Conservation (phyloP, 2,329 filamentous ascomycete species). For the Aspergillus sp. region DNA sequence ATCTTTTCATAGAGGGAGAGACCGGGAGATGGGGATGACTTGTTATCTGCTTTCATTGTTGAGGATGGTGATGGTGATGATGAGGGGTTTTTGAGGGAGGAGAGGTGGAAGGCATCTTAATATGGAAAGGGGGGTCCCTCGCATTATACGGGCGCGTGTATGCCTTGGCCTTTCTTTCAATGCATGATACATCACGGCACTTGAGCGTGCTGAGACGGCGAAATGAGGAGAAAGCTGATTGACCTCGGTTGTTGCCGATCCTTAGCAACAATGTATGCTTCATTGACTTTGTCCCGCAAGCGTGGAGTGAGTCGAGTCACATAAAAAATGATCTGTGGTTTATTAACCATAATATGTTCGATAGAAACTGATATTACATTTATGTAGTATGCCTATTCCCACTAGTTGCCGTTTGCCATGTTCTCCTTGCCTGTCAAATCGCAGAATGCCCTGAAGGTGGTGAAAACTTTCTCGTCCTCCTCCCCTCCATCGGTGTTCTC, state of each 20-base stretch:
- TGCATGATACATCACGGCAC: background rate
- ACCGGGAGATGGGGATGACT: constrained; percentile 2
- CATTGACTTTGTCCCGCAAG: background rate
- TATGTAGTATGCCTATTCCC: background rate
- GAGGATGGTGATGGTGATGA: background rate
- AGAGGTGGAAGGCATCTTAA: background rate
- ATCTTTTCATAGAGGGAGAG: constrained; percentile 31
- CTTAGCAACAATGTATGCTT: constrained; percentile 7
- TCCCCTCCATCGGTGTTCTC: constrained; percentile 54
- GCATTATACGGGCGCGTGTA: too few relatives aligned
- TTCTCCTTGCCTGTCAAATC: constrained; percentile 58
- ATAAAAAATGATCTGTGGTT: too few relatives aligned
- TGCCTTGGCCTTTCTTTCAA: too few relatives aligned
- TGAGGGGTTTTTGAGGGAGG: background rate
- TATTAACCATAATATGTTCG: too few relatives aligned
- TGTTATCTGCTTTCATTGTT: background rate
- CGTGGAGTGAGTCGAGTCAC: too few relatives aligned
- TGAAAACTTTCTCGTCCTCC: constrained; percentile 61
- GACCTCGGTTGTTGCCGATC: constrained; percentile 5
- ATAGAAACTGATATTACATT: background rate
- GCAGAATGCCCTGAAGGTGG: constrained; percentile 90
- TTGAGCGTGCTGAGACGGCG: background rate
- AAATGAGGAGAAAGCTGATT: background rate
- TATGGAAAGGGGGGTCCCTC: background rate
- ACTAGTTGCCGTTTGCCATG: constrained; percentile 29